Percentiles rank a stretch among this genome's conserved stretches.
Conservation (phyloP, 768 basidiomycete genomes). For the Cystofilobasidium macerans region DNA sequence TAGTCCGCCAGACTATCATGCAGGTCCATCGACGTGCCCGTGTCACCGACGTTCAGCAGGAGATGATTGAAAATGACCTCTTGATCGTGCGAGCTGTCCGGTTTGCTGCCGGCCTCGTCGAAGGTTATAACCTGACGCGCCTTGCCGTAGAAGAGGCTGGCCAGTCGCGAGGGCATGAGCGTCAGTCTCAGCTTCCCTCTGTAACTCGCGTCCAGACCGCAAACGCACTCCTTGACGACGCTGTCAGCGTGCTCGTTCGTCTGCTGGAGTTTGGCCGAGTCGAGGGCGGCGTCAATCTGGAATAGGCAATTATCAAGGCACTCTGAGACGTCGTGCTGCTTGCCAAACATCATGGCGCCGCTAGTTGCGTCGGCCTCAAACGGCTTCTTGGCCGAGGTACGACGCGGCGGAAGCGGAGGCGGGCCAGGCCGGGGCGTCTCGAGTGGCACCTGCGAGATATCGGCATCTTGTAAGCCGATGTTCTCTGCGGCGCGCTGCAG, state of each 20-base stretch:
- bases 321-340: constrained; percentile 95
- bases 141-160: constrained; percentile 78
- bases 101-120: constrained; percentile 22
- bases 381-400: constrained; percentile 3
- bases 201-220: not conserved
- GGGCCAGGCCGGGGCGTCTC: not conserved
- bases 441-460: not conserved
- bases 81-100: constrained; percentile 50
- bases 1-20: constrained; percentile 88
- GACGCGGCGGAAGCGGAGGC: constrained; percentile 19
- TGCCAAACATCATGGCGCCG: constrained; percentile 40
- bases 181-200: not conserved
- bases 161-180: not conserved
- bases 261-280: constrained; percentile 48
- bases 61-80: constrained; percentile 89
- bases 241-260: constrained; percentile 28
- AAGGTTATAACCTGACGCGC: constrained; percentile 50
- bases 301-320: constrained; percentile 99
- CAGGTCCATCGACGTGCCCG: constrained; percentile 64
- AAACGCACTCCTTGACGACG: constrained; percentile 28
- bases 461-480: not conserved
- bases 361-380: not conserved
- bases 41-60: constrained; percentile 72
- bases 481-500: not conserved
- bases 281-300: constrained; percentile 82